phyloP scores from a whole-genome alignment of 495 filamentous ascomycete species.

The Penicillium cinerascens region DNA sequence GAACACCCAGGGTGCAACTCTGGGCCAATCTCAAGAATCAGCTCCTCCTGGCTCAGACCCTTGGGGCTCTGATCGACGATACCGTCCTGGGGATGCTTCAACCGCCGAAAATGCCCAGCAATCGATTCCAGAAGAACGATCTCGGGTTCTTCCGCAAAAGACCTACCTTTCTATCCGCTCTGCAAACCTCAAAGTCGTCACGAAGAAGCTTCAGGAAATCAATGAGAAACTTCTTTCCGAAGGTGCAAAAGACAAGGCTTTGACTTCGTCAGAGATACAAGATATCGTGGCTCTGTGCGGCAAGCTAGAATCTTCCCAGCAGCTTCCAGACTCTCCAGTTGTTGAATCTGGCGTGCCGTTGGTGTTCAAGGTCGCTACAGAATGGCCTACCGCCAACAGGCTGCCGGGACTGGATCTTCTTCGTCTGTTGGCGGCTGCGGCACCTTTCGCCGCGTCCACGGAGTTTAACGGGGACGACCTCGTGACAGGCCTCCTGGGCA shows the following conservation, averaged over 20 bases:
- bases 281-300: constrained; percentile 52
- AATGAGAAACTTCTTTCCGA: constrained; percentile 63
- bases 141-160: constrained; percentile 73
- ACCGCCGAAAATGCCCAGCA: constrained; percentile 26
- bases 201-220: constrained; percentile 70
- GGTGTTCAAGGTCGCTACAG: constrained; percentile 62
- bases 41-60: constrained; percentile 57
- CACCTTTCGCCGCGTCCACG: constrained; percentile 56
- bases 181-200: constrained; percentile 59
- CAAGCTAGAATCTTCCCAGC: constrained; percentile 52
- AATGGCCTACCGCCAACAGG: constrained; percentile 73
- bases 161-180: constrained; percentile 71
- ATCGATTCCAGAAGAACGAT: constrained; percentile 39
- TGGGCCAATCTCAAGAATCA: constrained; percentile 56
- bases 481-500: constrained; percentile 39
- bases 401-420: constrained; percentile 84
- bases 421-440: constrained; percentile 68
- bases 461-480: constrained; percentile 54
- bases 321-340: constrained; percentile 30
- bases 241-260: constrained; percentile 67
- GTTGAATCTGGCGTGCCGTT: constrained; percentile 52
- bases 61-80: constrained; percentile 73
- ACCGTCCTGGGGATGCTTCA: constrained; percentile 65
- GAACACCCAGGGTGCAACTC: constrained; percentile 81
- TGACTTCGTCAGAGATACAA: constrained; percentile 67